Evolutionary conservation across 2,329 filamentous ascomycete species (phyloP).

Genomic region (Penicillium sp.): DNA sequence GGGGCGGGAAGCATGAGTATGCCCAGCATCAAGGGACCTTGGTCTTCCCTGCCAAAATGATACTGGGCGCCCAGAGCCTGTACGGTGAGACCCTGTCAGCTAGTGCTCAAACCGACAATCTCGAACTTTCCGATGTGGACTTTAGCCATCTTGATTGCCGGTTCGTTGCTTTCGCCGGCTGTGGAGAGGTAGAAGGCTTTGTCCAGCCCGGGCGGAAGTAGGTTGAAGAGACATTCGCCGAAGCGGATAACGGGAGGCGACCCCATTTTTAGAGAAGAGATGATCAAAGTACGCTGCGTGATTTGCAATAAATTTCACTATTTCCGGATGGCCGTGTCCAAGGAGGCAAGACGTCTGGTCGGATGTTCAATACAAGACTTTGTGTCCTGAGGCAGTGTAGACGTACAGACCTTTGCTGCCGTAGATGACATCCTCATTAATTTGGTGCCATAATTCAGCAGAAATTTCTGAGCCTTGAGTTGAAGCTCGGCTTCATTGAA

Average conservation of each 20-base stretch:
- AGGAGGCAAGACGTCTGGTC: constrained; percentile 61
- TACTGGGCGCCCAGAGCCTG: constrained; percentile 51
- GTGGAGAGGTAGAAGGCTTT: constrained; percentile 60
- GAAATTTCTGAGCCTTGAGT: not conserved
- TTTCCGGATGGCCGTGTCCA: constrained; percentile 58
- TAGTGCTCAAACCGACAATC: constrained; percentile 58
- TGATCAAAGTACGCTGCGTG: constrained; percentile 57
- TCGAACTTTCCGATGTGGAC: constrained; percentile 64
- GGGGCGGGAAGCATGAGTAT: constrained; percentile 59
- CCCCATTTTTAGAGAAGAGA: constrained; percentile 58
- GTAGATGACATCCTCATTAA: not conserved
- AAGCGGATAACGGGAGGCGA: constrained; percentile 57
- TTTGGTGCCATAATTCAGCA: not conserved
- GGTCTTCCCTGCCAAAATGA: constrained; percentile 20
- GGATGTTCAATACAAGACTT: constrained; percentile 59
- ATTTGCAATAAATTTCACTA: constrained; percentile 52
- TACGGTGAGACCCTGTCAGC: constrained; percentile 62
- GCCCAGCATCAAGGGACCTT: constrained; percentile 49
- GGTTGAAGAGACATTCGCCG: constrained; percentile 49
- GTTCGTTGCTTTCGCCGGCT: constrained; percentile 58
- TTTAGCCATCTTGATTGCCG: constrained; percentile 65
- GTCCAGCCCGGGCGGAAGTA: constrained; percentile 49
- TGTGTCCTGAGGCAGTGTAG: not conserved
- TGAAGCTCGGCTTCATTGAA: not conserved
- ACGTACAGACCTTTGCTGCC: not conserved